Conservation (phyloP, 352 stramenopile genomes). For the Phytopythium litorale region DNA sequence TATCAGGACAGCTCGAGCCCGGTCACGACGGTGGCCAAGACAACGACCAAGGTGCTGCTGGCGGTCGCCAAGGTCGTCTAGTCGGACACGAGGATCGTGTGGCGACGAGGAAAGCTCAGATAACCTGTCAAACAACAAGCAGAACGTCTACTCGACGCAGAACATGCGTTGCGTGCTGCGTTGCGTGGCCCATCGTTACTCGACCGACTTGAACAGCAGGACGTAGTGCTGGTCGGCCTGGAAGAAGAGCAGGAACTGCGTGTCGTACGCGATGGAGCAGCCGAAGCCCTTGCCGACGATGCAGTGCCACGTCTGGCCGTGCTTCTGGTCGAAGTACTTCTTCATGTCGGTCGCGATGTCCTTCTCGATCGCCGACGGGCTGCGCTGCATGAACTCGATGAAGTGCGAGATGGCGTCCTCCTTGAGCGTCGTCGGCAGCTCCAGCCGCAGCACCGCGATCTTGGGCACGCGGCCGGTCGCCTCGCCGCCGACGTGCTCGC, state of each 20-base stretch:
- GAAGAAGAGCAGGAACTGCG: slow-evolving; percentile 88
- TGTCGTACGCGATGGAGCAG: slow-evolving; percentile 90
- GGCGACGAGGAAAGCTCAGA: not conserved
- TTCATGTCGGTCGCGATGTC: slow-evolving; percentile 99
- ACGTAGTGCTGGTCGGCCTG: slow-evolving; percentile 79
- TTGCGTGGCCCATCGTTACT: slow-evolving; percentile 31
- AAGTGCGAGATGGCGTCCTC: slow-evolving; percentile 62
- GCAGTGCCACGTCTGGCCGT: slow-evolving; percentile 93
- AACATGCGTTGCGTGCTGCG: slow-evolving; percentile 2
- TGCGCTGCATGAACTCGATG: slow-evolving; percentile 34
- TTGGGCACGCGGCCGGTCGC: slow-evolving; percentile 36
- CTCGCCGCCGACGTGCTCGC: slow-evolving; percentile 15
- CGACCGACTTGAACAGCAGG: slow-evolving; percentile 80
- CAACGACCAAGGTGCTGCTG: slow-evolving; percentile 54
- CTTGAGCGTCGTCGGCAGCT: slow-evolving; percentile 64
- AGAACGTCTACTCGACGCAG: not conserved
- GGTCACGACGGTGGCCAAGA: slow-evolving; percentile 50
- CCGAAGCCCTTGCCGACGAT: slow-evolving; percentile 90
- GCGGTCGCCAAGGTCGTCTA: slow-evolving; percentile 45
- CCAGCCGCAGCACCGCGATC: slow-evolving; percentile 60
- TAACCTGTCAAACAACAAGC: slow-evolving; percentile 7
- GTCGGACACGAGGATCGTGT: not conserved
- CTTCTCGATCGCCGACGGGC: slow-evolving; percentile 69
- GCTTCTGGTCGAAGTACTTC: slow-evolving; percentile 98
- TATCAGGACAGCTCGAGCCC: slow-evolving; percentile 32